These are phyloP conservation scores for Rutstroemia sydowiana DNA, from an alignment of 2,329 filamentous ascomycete species.

Conservation along the genomic window DNA sequence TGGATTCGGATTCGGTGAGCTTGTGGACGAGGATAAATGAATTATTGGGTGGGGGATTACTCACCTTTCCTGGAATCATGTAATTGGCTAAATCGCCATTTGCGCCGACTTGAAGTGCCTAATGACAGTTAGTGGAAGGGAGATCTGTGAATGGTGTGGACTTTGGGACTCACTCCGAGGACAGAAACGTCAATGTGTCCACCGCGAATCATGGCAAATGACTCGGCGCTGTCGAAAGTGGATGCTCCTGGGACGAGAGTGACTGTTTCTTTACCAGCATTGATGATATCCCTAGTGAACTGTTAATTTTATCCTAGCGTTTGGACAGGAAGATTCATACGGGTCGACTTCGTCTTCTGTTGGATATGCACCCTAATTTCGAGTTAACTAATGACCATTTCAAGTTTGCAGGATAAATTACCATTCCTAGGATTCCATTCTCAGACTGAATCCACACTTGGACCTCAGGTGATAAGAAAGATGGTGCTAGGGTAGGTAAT, in stretches of 20 bases:
- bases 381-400: background rate
- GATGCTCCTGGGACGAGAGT: constrained; percentile 69
- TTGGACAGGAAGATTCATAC: background rate
- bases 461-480: constrained; percentile 59
- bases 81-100: constrained; percentile 77
- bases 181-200: constrained; percentile 79
- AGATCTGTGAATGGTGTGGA: background rate
- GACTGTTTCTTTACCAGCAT: constrained; percentile 81
- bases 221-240: constrained; percentile 73
- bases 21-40: background rate
- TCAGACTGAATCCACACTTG: constrained; percentile 81
- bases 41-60: background rate
- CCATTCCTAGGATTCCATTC: constrained; percentile 77
- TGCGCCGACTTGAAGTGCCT: constrained; percentile 59
- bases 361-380: constrained; percentile 60
- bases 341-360: constrained; percentile 63
- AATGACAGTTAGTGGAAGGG: background rate
- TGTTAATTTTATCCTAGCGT: background rate
- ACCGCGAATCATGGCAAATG: constrained; percentile 79
- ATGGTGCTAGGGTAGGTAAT: constrained; percentile 81
- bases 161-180: constrained; percentile 45
- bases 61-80: constrained; percentile 84
- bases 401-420: background rate
- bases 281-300: constrained; percentile 56
- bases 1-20: background rate